Evolutionary conservation across 2,329 filamentous ascomycete species (phyloP).

Genomic region (Pleurostoma richardsiae): DNA sequence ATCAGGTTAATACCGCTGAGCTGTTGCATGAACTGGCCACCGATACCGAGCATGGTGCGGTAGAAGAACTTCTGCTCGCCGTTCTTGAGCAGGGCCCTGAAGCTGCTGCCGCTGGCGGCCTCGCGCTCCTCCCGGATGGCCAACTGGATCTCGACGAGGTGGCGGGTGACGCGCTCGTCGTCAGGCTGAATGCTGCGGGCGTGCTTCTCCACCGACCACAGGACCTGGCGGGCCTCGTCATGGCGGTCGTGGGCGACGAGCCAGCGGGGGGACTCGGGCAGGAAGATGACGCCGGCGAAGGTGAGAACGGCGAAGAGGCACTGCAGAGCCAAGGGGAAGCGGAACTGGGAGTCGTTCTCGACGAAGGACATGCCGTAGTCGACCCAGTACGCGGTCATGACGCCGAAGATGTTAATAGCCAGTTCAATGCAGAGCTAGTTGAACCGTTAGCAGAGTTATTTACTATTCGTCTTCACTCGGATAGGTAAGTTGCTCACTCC

Average conservation of each 20-base stretch:
- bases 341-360: constrained; percentile 30
- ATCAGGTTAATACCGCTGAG: constrained; percentile 21
- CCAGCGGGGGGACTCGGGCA: constrained; percentile 16
- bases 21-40: constrained; percentile 21
- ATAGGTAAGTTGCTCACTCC: constrained; percentile 15
- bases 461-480: no score
- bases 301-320: constrained; percentile 32
- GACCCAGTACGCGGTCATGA: constrained; percentile 11
- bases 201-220: constrained; percentile 22
- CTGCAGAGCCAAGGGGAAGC: constrained; percentile 39
- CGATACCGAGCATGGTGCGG: constrained; percentile 22
- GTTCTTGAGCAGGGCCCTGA: constrained; percentile 31
- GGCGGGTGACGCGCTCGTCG: constrained; percentile 16
- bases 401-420: constrained; percentile 18
- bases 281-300: constrained; percentile 21
- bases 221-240: constrained; percentile 17
- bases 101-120: constrained; percentile 24
- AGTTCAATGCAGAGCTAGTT: neutral
- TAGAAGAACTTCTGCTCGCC: constrained; percentile 24
- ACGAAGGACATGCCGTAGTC: constrained; percentile 22
- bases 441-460: no score
- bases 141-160: constrained; percentile 29
- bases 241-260: constrained; percentile 3
- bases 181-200: constrained; percentile 13
- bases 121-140: constrained; percentile 32